These are phyloP conservation scores for Taiwanofungus camphoratus DNA, from an alignment of 1,284 basidiomycete genomes.

Conservation along the genomic window DNA sequence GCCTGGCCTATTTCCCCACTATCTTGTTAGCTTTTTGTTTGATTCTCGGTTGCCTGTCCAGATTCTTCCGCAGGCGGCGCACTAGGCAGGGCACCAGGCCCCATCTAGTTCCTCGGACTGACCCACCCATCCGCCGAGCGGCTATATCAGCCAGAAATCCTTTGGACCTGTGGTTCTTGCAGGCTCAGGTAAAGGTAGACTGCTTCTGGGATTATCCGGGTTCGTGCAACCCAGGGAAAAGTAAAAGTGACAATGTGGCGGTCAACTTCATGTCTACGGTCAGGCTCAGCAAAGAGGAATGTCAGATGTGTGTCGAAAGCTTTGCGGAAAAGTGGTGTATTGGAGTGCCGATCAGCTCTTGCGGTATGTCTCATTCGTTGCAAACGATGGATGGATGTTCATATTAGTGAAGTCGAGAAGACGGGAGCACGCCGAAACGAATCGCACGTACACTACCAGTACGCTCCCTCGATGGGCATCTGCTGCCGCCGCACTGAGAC, in stretches of 20 bases:
- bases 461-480: slow-evolving; percentile 5
- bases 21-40: no score
- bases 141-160: neutral
- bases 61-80: no score
- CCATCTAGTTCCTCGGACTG: no score
- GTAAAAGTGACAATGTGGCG: slow-evolving; percentile 4
- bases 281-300: neutral
- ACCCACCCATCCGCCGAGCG: neutral
- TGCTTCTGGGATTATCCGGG: no score
- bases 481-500: slow-evolving; percentile 5
- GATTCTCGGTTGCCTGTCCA: no score
- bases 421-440: neutral
- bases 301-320: neutral
- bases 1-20: no score
- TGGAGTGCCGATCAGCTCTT: neutral
- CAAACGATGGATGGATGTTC: no score
- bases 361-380: neutral
- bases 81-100: no score
- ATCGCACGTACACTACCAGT: slow-evolving; percentile 1
- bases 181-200: no score
- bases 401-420: no score
- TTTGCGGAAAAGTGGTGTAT: neutral
- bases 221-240: no score
- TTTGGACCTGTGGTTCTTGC: neutral
- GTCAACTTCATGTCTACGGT: slow-evolving; percentile 3